These are phyloP conservation scores for Pleurotus platypus DNA, from an alignment of 768 basidiomycete species.

Conservation along the genomic window DNA sequence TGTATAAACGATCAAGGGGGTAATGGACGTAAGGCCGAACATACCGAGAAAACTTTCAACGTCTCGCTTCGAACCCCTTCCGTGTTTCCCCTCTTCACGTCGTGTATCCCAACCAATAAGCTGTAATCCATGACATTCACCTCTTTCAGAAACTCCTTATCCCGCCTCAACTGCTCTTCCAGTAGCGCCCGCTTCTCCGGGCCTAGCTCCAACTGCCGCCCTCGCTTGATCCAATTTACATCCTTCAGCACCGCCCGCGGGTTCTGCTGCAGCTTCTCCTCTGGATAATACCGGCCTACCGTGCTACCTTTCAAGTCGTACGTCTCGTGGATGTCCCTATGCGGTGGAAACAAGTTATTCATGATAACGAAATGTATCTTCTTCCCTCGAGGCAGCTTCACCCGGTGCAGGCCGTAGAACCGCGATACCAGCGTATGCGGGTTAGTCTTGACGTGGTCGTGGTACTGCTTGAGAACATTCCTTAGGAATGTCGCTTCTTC, in stretches of 20 bases:
- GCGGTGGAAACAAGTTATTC: slow-evolving; percentile 98
- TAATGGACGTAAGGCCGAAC: slow-evolving; percentile 23
- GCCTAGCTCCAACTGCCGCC: slow-evolving; percentile 80
- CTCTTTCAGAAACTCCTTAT: slow-evolving; percentile 78
- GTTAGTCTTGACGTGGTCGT: slow-evolving; percentile 81
- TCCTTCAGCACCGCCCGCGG: slow-evolving; percentile 93
- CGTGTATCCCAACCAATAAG: slow-evolving; percentile 91
- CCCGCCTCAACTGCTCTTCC: slow-evolving; percentile 86
- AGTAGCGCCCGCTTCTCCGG: slow-evolving; percentile 92
- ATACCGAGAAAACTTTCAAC: slow-evolving; percentile 86
- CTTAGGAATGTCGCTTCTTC: slow-evolving; percentile 93
- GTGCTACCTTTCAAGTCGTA: slow-evolving; percentile 97
- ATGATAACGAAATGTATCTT: slow-evolving; percentile 99
- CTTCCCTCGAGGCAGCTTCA: slow-evolving; percentile 87
- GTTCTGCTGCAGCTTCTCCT: slow-evolving; percentile 76
- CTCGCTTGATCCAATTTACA: slow-evolving; percentile 89
- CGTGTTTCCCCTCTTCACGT: slow-evolving; percentile 83
- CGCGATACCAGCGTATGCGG: slow-evolving; percentile 92
- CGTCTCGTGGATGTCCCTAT: slow-evolving; percentile 96
- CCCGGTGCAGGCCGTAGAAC: slow-evolving; percentile 96
- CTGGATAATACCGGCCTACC: slow-evolving; percentile 82
- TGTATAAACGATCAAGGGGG: not conserved
- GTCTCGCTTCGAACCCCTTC: slow-evolving; percentile 91
- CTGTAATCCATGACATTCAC: slow-evolving; percentile 97
- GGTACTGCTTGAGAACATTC: slow-evolving; percentile 77